Evolutionary conservation across 2,329 filamentous ascomycete species (phyloP).

Genomic region (Hymenoscyphus infarciens): DNA sequence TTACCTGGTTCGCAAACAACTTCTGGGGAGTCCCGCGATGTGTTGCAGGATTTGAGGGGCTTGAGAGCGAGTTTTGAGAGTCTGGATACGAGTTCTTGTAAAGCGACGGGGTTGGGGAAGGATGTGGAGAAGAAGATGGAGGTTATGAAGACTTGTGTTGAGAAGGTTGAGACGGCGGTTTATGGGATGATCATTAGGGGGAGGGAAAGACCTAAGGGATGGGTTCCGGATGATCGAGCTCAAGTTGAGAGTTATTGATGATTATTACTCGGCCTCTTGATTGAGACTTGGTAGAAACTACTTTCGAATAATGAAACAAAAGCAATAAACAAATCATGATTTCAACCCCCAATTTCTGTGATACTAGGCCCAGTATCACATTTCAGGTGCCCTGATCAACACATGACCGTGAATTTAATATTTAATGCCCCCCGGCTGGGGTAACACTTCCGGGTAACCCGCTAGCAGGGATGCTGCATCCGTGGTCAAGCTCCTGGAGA

Average conservation of each 20-base stretch:
- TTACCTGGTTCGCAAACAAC: constrained; percentile 39
- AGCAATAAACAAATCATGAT: neutral
- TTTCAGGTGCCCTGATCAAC: neutral
- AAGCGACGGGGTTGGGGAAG: constrained; percentile 49
- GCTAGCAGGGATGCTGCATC: neutral
- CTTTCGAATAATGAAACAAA: neutral
- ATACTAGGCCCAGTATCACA: too few species aligned
- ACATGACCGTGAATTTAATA: neutral
- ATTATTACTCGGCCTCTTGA: neutral
- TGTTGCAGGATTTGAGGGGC: constrained; percentile 77
- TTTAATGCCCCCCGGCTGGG: neutral
- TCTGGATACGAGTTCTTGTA: constrained; percentile 53
- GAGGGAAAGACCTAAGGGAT: constrained; percentile 83
- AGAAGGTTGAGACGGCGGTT: constrained; percentile 87
- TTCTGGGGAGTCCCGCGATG: constrained; percentile 45
- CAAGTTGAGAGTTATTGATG: constrained; percentile 32
- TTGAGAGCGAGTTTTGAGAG: constrained; percentile 74
- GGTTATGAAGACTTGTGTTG: constrained; percentile 82
- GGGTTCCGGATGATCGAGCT: constrained; percentile 67
- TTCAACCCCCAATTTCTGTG: neutral
- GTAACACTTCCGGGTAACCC: neutral
- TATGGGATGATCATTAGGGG: constrained; percentile 87
- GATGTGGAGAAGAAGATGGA: constrained; percentile 77
- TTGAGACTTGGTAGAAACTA: neutral
- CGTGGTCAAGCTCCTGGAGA: constrained; percentile 1